These are phyloP conservation scores for Flaveria trinervia DNA, from an alignment of 129 eudicot genomes.

Conservation along the genomic window DNA sequence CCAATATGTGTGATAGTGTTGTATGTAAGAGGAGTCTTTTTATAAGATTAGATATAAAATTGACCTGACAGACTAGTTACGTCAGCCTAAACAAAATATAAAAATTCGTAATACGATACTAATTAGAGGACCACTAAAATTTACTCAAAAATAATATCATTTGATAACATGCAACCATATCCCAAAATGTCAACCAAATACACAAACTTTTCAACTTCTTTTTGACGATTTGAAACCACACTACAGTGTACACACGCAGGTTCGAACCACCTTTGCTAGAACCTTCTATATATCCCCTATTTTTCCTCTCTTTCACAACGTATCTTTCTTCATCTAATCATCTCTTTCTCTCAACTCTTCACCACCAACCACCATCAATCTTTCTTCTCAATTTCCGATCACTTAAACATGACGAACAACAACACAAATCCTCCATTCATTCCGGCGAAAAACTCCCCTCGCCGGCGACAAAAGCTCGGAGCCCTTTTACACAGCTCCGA, in stretches of 20 bases:
- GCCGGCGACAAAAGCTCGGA: constrained; percentile 51
- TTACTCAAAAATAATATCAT: background rate
- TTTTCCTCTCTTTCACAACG: background rate
- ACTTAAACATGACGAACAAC: constrained; percentile 27
- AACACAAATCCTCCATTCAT: background rate
- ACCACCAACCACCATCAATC: too few species aligned
- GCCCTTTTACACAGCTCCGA: constrained; percentile 41
- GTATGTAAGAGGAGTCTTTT: too few species aligned
- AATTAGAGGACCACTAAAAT: too few species aligned
- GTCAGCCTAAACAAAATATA: too few species aligned
- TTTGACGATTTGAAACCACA: background rate
- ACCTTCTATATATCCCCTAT: background rate
- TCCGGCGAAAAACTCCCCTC: constrained; percentile 25
- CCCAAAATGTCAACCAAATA: background rate
- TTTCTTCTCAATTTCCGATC: background rate
- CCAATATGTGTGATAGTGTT: too few species aligned
- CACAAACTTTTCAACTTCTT: background rate
- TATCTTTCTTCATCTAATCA: background rate
- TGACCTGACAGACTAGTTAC: too few species aligned
- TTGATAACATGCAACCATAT: background rate
- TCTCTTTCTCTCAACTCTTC: background rate
- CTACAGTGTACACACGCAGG: background rate
- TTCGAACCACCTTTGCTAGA: background rate
- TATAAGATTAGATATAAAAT: too few species aligned
- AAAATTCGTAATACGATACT: too few species aligned